Evolutionary conservation across 148 eudicot genomes (phyloP), one percentile per base, ranked within the genome.

Genomic region (Silene conica): DNA sequence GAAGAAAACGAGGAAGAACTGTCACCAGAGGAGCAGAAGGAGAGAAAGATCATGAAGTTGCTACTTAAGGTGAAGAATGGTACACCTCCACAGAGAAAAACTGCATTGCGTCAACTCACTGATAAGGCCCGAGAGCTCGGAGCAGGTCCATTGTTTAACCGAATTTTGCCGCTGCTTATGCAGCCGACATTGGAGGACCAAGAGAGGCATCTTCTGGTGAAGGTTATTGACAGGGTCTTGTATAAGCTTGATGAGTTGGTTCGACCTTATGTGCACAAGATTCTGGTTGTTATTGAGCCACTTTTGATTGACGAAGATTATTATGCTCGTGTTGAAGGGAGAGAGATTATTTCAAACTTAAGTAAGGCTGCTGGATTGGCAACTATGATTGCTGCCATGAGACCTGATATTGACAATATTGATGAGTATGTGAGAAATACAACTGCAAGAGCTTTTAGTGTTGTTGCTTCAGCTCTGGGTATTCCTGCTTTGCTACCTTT

Each of bases 381-480:
- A 41, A 94, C 98, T 69, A 94, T 94, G 98, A 94, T 94, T 83
- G 98, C 98, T 83, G 97, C 98, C 45, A 93, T 94, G 98, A 92
- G 98, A 60, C 98, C 98, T 0, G 98, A 94, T 84, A 94, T 94
- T 63, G 98, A 94, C 79, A 91, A 94, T 70, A 94, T 94, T 77
- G 98, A 94, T 71, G 98, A 94, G 72, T 94, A 94, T 74, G 98
- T 94, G 59, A 87, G 98, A 66, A 94, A 94, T 78, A 94, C 98
- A 65, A 94, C 98, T 46, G 98, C 98, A n/a, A 87, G 98, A 76
- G 98, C 98, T 75, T 94, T 94, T 55, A 94, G 98, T 83, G 98
- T 94, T 41, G 98, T 94, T 60, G 98, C 98, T 46, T 94, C 98
- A 58, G 98, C 98, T 59, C 87, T 94, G n/a, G 98, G 98, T 11